Conservation (phyloP, 179 eudicot genomes). For the Vitellaria paradoxa region DNA sequence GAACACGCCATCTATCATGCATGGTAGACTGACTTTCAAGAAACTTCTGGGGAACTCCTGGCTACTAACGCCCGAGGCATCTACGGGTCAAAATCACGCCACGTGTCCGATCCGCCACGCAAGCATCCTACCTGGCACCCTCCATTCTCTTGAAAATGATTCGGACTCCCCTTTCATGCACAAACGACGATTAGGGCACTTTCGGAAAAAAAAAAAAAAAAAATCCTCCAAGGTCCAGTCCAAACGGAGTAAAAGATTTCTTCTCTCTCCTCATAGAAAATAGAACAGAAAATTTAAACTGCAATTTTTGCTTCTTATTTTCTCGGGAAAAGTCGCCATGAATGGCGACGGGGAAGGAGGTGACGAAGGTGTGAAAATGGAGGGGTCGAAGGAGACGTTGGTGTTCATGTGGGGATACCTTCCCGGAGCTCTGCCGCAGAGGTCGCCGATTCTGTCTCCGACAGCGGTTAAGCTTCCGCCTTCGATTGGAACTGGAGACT, state of each 20-base stretch:
- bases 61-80: slow-evolving; percentile 33
- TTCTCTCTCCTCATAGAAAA: not conserved
- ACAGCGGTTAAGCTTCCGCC: slow-evolving; percentile 49
- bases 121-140: slow-evolving; percentile 70
- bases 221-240: not conserved
- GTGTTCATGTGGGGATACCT: slow-evolving; percentile 95
- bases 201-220: not conserved
- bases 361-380: slow-evolving; percentile 38
- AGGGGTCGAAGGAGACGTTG: slow-evolving; percentile 32
- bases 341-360: slow-evolving; percentile 51
- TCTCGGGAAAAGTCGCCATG: slow-evolving; percentile 21
- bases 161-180: slow-evolving; percentile 31
- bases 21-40: slow-evolving; percentile 46
- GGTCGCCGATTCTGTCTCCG: slow-evolving; percentile 84
- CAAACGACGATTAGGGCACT: slow-evolving; percentile 13
- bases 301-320: not conserved
- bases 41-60: slow-evolving; percentile 71
- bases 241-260: not conserved
- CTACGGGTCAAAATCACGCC: slow-evolving; percentile 41
- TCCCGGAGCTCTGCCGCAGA: slow-evolving; percentile 87
- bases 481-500: slow-evolving; percentile 27
- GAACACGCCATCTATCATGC: no score
- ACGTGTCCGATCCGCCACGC: slow-evolving; percentile 50
- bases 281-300: not conserved
- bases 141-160: slow-evolving; percentile 50